phyloP scores from a whole-genome alignment of 1,139 yeast species.

The Scheffersomyces titani region DNA sequence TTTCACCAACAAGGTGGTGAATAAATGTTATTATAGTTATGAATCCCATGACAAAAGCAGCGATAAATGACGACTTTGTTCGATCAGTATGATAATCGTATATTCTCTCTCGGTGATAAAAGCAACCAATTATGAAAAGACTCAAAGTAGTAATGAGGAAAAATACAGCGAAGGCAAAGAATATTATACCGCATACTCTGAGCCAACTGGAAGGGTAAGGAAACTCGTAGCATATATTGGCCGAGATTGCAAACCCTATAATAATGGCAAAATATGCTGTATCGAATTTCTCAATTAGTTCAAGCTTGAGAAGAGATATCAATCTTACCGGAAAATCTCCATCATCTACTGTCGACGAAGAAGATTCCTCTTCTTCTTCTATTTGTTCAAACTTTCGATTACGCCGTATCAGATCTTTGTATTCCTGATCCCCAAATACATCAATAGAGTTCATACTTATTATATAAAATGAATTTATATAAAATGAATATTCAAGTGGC shows the following conservation, averaged over 20 bases:
- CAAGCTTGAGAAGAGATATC: not conserved
- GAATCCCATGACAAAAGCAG: slow-evolving; percentile 81
- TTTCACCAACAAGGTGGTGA: slow-evolving; percentile 33
- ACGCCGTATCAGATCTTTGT: not conserved
- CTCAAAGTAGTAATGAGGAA: slow-evolving; percentile 43
- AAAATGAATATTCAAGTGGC: too few species aligned
- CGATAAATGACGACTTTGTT: slow-evolving; percentile 60
- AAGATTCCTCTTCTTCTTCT: not conserved
- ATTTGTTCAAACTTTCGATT: not conserved
- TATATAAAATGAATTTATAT: too few species aligned
- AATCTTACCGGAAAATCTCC: not conserved
- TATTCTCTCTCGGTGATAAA: slow-evolving; percentile 35
- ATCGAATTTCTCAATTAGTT: slow-evolving; percentile 34
- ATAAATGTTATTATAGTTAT: slow-evolving; percentile 63
- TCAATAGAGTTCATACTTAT: not conserved
- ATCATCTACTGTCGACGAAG: not conserved
- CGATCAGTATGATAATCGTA: slow-evolving; percentile 44
- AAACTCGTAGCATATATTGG: slow-evolving; percentile 58
- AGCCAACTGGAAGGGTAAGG: slow-evolving; percentile 71
- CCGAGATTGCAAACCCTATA: slow-evolving; percentile 83
- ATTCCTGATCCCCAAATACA: not conserved
- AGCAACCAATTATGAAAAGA: slow-evolving; percentile 38
- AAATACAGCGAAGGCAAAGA: slow-evolving; percentile 55
- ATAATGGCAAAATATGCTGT: slow-evolving; percentile 69
- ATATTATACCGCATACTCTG: slow-evolving; percentile 52